Conservation (phyloP, 441 rosid species). For the Francoa sonchifolia region DNA sequence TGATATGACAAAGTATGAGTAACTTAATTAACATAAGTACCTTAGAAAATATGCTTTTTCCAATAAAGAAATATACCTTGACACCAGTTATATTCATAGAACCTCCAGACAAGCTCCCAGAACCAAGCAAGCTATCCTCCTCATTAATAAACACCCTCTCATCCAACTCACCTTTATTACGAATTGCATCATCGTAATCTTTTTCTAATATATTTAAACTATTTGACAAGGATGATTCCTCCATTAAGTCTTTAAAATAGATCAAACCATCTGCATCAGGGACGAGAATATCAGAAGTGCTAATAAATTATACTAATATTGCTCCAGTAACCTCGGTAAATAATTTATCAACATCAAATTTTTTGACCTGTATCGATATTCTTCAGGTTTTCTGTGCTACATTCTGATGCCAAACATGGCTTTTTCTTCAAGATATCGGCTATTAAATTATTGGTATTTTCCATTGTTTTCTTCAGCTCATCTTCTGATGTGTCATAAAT, state of each 20-base stretch:
- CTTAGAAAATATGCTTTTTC: too few species aligned
- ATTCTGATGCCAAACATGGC: slow-evolving; percentile 51
- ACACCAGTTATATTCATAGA: slow-evolving; percentile 37
- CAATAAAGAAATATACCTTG: slow-evolving; percentile 54
- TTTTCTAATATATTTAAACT: slow-evolving; percentile 54
- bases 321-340: neutral
- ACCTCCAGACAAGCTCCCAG: slow-evolving; percentile 73
- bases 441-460: slow-evolving; percentile 50
- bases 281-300: slow-evolving; percentile 14
- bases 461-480: slow-evolving; percentile 54
- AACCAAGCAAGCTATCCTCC: slow-evolving; percentile 69
- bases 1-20: neutral
- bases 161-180: slow-evolving; percentile 58
- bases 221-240: slow-evolving; percentile 49
- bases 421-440: slow-evolving; percentile 49
- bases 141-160: slow-evolving; percentile 79
- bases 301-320: slow-evolving; percentile 1
- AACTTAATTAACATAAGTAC: neutral
- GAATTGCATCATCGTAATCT: slow-evolving; percentile 56
- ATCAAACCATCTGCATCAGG: slow-evolving; percentile 62
- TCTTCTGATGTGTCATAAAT: slow-evolving; percentile 69
- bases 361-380: slow-evolving; percentile 52
- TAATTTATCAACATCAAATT: too few species aligned
- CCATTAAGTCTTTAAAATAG: slow-evolving; percentile 75
- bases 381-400: slow-evolving; percentile 46